Base-by-base conservation (phyloP, 768 basidiomycete genomes). In the Mycena metata region DNA sequence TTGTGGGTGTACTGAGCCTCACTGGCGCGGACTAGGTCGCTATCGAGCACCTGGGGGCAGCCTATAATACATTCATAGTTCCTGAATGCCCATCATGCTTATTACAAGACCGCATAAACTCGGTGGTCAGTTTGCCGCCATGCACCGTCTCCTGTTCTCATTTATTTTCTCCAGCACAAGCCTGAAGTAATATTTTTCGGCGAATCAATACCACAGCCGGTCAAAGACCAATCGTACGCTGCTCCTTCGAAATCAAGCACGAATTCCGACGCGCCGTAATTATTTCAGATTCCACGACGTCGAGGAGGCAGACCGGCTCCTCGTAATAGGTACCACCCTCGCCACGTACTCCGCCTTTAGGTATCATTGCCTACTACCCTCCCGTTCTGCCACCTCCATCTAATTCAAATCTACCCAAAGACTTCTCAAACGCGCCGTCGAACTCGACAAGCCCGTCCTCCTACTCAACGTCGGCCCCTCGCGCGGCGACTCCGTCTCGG, bases 291-390 rank as follows among this genome's bases (percentile, higher is more conserved):
- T 87, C 73, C 75, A 72, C 19, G 83, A 89, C 39, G 74, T 96
- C 43, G 87, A 91, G 66, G 75, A 77, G 10, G 82, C 88, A 23
- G 91, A 94, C 59, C 84, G 89, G 50, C 78, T 98, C 0, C 86
- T 99, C 50, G 81, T 97, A 45, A 80, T 97, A 42, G 97, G 96
- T 39, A 96, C 96, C 0, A 96, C 95, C 1, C 87, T 98, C 30
- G 96, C 97, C 0, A 98, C 96, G 0, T 98, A 93, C 79, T 96
- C 94, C 8, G 95, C 96, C 3, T 98, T 91, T 79, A 85, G 94
- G 94, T 93, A 71, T 26, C 5, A 5, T 46, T 39, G 23, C 21
- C 4, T n/a, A n/a, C 81, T 62, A 45, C 35, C 30, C 47, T 35
- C 46, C 17, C 6, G 7, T 10, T 59, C 23, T 45, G 39, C 15